Evolutionary conservation across 2,329 filamentous ascomycete species (phyloP), one percentile per base, ranked within the genome.

Genomic region (Botryotinia calthae): DNA sequence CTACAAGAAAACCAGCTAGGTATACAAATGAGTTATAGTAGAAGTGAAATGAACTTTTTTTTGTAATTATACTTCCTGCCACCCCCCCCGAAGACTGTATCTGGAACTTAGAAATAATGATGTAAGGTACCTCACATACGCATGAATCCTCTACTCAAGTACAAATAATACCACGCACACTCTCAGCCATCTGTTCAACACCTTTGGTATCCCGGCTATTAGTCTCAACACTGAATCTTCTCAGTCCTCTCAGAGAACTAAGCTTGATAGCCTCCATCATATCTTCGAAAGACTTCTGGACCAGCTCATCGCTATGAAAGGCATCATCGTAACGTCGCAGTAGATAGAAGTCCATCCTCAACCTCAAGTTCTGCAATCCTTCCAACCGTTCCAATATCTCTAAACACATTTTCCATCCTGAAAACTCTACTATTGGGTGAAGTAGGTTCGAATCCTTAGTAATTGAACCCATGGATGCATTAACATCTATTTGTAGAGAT

Each of bases 211-310:
- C 34, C n/a, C 12, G 4, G 14, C 6, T 31, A 46, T 25, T 51
- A 44, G 63, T 71, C 59, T 64, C 59, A 16, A 71, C 40, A 64
- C 42, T 18, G 14, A 71, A 71, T 18, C 20, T 18, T 14, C n/a
- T n/a, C 18, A 71, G 48, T 28, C 70, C 70, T 34, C 40, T 65
- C n/a, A 71, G 14, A 56, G 18, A 31, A 71, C 70, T 65, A n/a
- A 56, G n/a, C 44, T 37, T 40, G 51, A 37, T 44, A 8, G 12
- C 61, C 2, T 56, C 61, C 20, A 71, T 20, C 4, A 65, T 9
- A 5, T 9, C 6, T 22, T 59, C 12, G n/a, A 58, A 8, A n/a
- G 40, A 12, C 16, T 1, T 42, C 37, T 12, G 25, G 5, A 69
- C 4, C 16, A 14, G 40, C 18, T 20, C 40, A 34, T 59, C 25